These are phyloP conservation scores for Solidago caesia DNA, from an alignment of 129 eudicot genomes.

Conservation along the genomic window DNA sequence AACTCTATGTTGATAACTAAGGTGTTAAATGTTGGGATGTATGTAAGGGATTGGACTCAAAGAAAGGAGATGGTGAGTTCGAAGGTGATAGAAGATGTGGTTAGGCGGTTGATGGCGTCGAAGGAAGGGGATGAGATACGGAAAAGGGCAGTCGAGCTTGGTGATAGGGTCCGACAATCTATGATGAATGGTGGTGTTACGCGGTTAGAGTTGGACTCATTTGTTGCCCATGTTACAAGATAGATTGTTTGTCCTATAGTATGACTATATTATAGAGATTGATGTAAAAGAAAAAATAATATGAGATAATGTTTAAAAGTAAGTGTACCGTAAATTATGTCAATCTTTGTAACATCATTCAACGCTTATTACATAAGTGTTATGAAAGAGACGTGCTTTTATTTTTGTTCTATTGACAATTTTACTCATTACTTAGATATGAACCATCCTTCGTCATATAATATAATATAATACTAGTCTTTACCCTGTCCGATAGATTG, in stretches of 20 bases:
- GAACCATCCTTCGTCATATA: no score
- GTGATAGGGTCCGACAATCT: conserved; percentile 31
- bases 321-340: not conserved
- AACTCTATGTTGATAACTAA: conserved; percentile 34
- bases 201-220: conserved; percentile 41
- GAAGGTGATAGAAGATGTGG: conserved; percentile 30
- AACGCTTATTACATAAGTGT: no score
- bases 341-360: no score
- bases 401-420: no score
- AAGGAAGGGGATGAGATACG: conserved; percentile 41
- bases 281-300: not conserved
- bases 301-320: not conserved
- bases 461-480: no score
- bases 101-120: conserved; percentile 40
- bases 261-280: not conserved
- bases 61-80: conserved; percentile 38
- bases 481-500: no score
- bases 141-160: conserved; percentile 36
- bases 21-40: conserved; percentile 34
- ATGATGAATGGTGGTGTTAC: conserved; percentile 38
- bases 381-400: no score
- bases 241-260: not conserved
- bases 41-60: conserved; percentile 40
- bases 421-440: no score
- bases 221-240: conserved; percentile 37